Base-by-base conservation (phyloP, 1,284 basidiomycete genomes). In the Athelia psychrophila region DNA sequence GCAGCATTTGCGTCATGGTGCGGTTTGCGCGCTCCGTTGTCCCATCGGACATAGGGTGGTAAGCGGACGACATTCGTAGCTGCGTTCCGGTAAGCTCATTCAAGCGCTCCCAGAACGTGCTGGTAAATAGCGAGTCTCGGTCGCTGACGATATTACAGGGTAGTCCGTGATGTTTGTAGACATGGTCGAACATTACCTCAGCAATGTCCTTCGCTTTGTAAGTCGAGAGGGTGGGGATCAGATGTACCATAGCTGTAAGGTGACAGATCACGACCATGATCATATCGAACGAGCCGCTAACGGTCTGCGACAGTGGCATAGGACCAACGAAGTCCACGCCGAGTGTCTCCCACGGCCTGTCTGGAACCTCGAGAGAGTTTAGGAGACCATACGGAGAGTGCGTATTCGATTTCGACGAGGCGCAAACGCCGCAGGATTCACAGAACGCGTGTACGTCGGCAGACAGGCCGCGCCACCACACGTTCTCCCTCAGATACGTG, bases 261-360 rank as follows among this genome's bases (percentile, higher is more conserved):
- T 66, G 62, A 54, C 68, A 60, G 12, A 74, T 70, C 0, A 75
- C 54, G 0, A 71, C 66, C 1, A 63, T 61, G 0, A 69, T 59
- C 38, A 57, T 53, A 50, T 73, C 66, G 50, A 58, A 71, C 2
- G 55, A 49, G 1, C 63, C 63, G 46, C 67, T 33, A 19, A 60
- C 49, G 23, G 57, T 64, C 22, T 55, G 50, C 0, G 69, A 70
- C 9, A 57, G 49, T 0, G 66, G 71, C 10, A 75, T 51, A 0
- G 68, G 71, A 2, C 71, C 68, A 3, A 74, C 65, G 44, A 73
- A 73, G 50, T 73, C 71, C 13, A 74, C 65, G 0, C 63, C 66
- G 0, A 73, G 67, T 1, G 58, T 27, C 36, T 67, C 58, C 66
- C 65, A 70, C 8, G 68, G 65, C 6, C 49, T 32, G 1, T 22